Conservation (phyloP, 179 eudicot species). For the Spinacia oleracea region DNA sequence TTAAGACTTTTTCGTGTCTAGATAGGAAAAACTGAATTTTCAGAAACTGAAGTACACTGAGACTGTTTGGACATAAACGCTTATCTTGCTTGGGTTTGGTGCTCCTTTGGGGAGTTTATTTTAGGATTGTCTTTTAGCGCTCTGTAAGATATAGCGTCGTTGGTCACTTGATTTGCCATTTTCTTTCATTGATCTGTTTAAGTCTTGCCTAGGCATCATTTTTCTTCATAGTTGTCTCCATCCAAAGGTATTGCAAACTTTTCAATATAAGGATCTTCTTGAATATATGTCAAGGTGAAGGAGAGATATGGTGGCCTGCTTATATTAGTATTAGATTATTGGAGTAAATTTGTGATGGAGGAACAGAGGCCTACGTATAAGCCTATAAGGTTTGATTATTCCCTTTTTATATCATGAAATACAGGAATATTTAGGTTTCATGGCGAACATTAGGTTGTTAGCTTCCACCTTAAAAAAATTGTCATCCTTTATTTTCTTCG, state of each 20-base stretch:
- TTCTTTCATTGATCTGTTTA: not conserved
- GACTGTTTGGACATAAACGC: not conserved
- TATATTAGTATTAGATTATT: too few relatives aligned
- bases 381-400: not conserved
- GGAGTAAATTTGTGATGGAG: too few relatives aligned
- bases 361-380: not conserved
- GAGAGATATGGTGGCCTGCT: too few relatives aligned
- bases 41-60: not conserved
- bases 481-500: too few relatives aligned
- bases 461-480: too few relatives aligned
- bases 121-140: not conserved
- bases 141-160: not conserved
- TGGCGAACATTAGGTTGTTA: not conserved
- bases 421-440: not conserved
- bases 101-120: not conserved
- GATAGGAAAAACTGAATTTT: not conserved
- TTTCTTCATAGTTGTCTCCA: not conserved
- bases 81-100: not conserved
- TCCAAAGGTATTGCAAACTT: not conserved
- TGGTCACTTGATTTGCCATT: not conserved
- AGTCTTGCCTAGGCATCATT: not conserved
- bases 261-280: not conserved
- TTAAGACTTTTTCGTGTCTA: too few relatives aligned
- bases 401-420: not conserved
- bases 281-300: not conserved